phyloP scores from a whole-genome alignment of 2,329 filamentous ascomycete genomes.

The Verticillium tricorpus region DNA sequence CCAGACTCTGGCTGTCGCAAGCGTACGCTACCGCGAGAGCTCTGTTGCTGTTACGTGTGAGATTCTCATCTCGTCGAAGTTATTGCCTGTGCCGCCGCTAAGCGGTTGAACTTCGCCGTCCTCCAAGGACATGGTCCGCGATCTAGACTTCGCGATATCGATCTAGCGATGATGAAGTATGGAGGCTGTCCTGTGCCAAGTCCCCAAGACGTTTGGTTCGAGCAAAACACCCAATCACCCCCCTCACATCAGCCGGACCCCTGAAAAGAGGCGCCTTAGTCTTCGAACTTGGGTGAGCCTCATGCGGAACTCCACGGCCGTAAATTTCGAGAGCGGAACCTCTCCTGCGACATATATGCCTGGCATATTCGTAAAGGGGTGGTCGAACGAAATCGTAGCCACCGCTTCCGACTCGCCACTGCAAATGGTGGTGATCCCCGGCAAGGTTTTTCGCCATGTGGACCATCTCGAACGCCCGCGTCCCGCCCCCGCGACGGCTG shows the following conservation, averaged over 20 bases:
- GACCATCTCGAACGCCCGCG: neutral
- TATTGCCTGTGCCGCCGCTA: neutral
- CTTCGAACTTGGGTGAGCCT: neutral
- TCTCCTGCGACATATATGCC: neutral
- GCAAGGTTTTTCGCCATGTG: neutral
- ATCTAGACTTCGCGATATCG: neutral
- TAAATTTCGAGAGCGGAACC: neutral
- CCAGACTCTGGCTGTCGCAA: no score
- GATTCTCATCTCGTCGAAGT: neutral
- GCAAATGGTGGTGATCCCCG: neutral
- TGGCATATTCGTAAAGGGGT: neutral
- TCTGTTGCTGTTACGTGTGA: neutral
- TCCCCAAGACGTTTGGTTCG: neutral
- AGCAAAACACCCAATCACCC: neutral
- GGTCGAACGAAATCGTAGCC: no score
- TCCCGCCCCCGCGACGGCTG: neutral
- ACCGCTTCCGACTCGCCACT: neutral
- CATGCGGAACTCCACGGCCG: neutral
- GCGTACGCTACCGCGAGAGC: neutral
- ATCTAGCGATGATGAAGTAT: neutral
- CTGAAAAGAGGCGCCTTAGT: neutral
- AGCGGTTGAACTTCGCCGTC: neutral
- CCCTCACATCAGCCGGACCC: neutral
- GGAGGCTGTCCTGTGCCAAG: neutral
- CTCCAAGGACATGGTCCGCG: neutral